phyloP scores from a whole-genome alignment of 768 basidiomycete species.

The Suillus bovinus region DNA sequence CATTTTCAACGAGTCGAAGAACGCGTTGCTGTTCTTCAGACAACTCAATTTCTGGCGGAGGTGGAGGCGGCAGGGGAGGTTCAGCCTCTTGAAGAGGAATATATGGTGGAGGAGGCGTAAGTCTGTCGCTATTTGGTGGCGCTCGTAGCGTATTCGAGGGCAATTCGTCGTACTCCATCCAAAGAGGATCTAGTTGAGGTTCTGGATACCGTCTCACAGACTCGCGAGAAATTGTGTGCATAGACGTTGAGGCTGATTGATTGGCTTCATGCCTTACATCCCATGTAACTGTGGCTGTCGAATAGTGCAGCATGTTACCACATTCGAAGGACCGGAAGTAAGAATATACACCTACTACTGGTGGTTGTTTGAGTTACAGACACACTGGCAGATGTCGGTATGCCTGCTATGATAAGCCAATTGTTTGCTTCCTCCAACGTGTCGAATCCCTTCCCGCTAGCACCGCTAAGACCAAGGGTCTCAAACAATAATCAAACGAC shows the following conservation, averaged over 20 bases:
- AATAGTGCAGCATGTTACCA: background rate
- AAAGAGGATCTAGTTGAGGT: background rate
- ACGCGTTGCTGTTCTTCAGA: conserved; percentile 44
- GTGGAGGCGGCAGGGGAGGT: conserved; percentile 3
- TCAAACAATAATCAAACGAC: conserved; percentile 7
- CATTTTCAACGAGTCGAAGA: conserved; percentile 48
- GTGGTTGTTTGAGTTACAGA: conserved; percentile 9
- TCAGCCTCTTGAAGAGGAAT: background rate
- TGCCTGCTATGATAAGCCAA: conserved; percentile 18
- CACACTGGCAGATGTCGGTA: conserved; percentile 14
- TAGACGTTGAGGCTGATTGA: conserved; percentile 9
- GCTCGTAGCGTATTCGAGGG: background rate
- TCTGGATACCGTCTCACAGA: conserved; percentile 1
- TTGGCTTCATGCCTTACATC: background rate
- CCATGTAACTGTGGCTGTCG: background rate
- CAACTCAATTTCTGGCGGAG: conserved; percentile 22
- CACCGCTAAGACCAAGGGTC: conserved; percentile 32
- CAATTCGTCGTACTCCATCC: conserved; percentile 1
- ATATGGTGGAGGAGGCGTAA: conserved; percentile 3
- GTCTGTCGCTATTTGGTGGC: background rate
- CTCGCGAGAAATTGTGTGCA: background rate
- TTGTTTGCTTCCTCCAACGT: conserved; percentile 26
- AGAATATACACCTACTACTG: conserved; percentile 21
- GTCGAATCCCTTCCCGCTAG: conserved; percentile 35
- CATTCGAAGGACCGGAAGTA: background rate